Evolutionary conservation across 2,329 filamentous ascomycete species (phyloP).

Genomic region (Arthrobotrys iridis): DNA sequence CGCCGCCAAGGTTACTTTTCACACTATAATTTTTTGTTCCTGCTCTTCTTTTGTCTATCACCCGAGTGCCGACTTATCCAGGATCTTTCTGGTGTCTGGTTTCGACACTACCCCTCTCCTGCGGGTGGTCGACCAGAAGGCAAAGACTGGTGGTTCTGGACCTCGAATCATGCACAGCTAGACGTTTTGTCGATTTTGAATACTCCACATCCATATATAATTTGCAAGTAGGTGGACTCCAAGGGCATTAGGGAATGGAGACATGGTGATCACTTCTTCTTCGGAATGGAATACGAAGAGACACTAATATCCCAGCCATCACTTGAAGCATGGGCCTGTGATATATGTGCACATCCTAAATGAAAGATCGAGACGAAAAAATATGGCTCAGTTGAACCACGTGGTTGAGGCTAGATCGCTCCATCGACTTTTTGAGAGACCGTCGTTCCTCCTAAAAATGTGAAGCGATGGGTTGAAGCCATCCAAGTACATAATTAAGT

Average conservation of each 20-base stretch:
- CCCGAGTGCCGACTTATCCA: slow-evolving; percentile 21
- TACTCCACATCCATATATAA: slow-evolving; percentile 25
- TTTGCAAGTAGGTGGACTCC: slow-evolving; percentile 8
- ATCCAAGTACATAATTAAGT: no score
- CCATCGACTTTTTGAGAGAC: neutral
- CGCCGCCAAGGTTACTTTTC: no score
- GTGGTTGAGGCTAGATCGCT: slow-evolving; percentile 26
- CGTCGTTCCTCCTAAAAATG: slow-evolving; percentile 10
- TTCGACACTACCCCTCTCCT: no score
- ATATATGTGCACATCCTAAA: neutral
- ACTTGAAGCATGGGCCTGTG: neutral
- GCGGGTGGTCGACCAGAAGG: neutral
- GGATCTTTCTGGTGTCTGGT: no score
- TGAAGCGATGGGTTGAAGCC: neutral
- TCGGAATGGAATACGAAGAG: neutral
- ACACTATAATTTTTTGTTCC: no score
- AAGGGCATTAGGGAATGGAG: neutral
- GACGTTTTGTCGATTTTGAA: neutral
- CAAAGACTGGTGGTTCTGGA: neutral
- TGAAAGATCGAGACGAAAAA: slow-evolving; percentile 37
- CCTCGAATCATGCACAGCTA: neutral
- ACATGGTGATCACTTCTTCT: slow-evolving; percentile 23
- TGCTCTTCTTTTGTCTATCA: no score
- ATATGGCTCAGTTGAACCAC: slow-evolving; percentile 16
- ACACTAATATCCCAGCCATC: neutral